Base-by-base conservation (phyloP, 1,139 yeast genomes). In the Geotrichum citri-aurantii region DNA sequence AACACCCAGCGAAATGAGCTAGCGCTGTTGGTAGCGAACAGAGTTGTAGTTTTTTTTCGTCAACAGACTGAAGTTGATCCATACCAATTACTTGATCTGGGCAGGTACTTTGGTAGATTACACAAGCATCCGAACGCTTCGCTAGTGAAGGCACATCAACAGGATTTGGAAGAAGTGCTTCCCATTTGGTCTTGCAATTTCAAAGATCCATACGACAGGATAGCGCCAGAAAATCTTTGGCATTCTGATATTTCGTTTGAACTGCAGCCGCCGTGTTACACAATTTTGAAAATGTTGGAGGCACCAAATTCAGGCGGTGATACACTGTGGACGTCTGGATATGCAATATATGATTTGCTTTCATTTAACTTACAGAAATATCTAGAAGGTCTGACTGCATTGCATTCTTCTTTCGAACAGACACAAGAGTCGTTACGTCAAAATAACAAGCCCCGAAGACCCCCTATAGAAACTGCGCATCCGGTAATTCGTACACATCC, bases 11-110 rank as follows among this genome's bases (percentile, higher is more conserved):
- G 80, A 67, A 81, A 84, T 51, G 90, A 85, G 64, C 76, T 85
- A 63, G 88, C 90, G 0, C 75, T 84, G 48, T 75, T 79, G 24
- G 83, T 82, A 46, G 86, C 86, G 26, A 80, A 82, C 70, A 78
- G 88, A 64, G 90, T 90, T 54, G 86, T 85, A 53, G 84, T 83
- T 40, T 81, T 84, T 14, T 85, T 85, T 73, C 77, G 88, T 69
- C 78, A 82, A 64, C 91, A 85, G 70, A 54, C 52, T 24, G 79
- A 80, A 60, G 84, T 86, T 64, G 79, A 84, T 62, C 79, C 81
- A 54, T 74, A 75, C 33, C 71, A 81, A 61, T 83, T 80, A 69
- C 76, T 73, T 60, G 78, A 76, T 57, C 67, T 79, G 49, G 82
- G 81, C 48, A 66, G 73, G 27, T 78, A 77, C 67, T 77, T 68